Evolutionary conservation across 768 basidiomycete genomes (phyloP).

Genomic region (Asterophora parasitica): DNA sequence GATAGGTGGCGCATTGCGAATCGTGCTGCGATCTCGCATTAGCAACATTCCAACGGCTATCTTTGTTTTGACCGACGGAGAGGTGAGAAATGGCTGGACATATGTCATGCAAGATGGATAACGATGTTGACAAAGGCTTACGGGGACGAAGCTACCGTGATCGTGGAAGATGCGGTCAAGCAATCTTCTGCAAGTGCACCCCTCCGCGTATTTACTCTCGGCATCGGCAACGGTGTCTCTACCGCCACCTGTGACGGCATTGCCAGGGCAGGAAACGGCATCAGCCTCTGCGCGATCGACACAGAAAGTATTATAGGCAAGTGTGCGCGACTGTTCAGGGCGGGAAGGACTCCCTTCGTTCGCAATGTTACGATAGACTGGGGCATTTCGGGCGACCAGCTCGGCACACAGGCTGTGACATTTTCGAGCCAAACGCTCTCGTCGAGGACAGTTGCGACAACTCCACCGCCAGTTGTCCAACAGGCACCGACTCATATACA

Average conservation of each 20-base stretch:
- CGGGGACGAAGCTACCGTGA: conserved; percentile 15
- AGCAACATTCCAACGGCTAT: conserved; percentile 37
- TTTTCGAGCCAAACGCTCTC: conserved; percentile 16
- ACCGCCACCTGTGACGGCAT: conserved; percentile 48
- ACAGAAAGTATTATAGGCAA: conserved; percentile 45
- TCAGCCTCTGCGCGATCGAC: conserved; percentile 39
- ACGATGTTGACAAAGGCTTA: conserved; percentile 17
- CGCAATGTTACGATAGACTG: conserved; percentile 47
- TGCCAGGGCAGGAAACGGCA: conserved; percentile 51
- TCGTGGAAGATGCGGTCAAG: conserved; percentile 28
- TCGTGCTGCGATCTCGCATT: conserved; percentile 32
- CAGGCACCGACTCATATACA: conserved; percentile 30
- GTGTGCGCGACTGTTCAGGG: conserved; percentile 45
- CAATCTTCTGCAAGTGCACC: conserved; percentile 24
- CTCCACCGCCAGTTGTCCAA: conserved; percentile 27
- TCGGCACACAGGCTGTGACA: conserved; percentile 14
- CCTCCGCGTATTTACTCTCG: conserved; percentile 52
- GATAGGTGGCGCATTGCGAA: conserved; percentile 35
- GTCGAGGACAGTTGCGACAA: conserved; percentile 18
- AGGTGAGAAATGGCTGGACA: conserved; percentile 22
- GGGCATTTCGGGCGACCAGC: conserved; percentile 29
- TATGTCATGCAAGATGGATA: background rate
- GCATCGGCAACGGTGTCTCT: conserved; percentile 49
- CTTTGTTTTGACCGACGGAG: conserved; percentile 59
- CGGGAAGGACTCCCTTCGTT: conserved; percentile 44